These are phyloP conservation scores for Penicillium expansum DNA, from an alignment of 2,329 filamentous ascomycete species.

Conservation along the genomic window DNA sequence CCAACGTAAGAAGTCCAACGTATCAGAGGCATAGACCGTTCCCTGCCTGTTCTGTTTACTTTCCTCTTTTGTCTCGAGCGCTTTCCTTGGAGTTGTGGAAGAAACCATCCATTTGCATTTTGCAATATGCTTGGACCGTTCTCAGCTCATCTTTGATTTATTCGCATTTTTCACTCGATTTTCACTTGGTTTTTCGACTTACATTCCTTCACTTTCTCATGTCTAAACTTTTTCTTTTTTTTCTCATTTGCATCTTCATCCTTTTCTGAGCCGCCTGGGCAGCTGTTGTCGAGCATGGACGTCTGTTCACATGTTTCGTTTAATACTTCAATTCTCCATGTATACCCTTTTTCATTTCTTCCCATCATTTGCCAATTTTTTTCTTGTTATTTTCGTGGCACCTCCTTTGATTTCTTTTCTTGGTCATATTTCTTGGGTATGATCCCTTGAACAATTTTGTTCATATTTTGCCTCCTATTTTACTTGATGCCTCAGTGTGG, in stretches of 20 bases:
- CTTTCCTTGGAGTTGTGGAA: neutral
- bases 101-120: constrained; percentile 17
- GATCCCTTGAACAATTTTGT: constrained; percentile 11
- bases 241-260: constrained; percentile 12
- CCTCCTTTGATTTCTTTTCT: constrained; percentile 15
- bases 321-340: constrained; percentile 26
- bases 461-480: neutral
- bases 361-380: constrained; percentile 14
- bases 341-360: constrained; percentile 21
- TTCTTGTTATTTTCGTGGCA: constrained; percentile 11
- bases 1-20: constrained; percentile 54
- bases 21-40: constrained; percentile 26
- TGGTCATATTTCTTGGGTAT: constrained; percentile 15
- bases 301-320: constrained; percentile 14
- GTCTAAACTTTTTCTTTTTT: constrained; percentile 11
- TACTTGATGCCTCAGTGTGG: constrained; percentile 1
- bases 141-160: constrained; percentile 12
- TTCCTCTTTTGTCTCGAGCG: neutral
- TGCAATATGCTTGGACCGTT: constrained; percentile 20
- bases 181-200: neutral
- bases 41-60: neutral
- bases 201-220: constrained; percentile 15
- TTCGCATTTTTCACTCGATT: constrained; percentile 8
- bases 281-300: constrained; percentile 20
- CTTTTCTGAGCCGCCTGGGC: constrained; percentile 24